Conservation (phyloP, 495 filamentous ascomycete species). For the Xanthoparmelia taractica region DNA sequence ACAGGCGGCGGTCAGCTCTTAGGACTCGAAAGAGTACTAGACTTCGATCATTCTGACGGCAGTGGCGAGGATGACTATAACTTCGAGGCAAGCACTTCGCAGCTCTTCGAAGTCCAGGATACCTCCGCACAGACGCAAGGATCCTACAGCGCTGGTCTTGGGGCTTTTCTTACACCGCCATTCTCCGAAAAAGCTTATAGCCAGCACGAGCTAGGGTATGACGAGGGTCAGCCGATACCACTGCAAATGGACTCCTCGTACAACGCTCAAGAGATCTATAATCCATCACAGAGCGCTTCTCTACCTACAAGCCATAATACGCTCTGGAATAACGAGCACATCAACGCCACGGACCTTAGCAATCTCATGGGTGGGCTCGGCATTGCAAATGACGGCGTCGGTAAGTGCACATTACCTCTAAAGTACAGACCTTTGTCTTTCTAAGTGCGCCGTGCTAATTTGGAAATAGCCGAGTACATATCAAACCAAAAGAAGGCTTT, state of each 20-base stretch:
- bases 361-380: constrained; percentile 78
- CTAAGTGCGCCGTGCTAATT: constrained; percentile 23
- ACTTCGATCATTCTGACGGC: constrained; percentile 37
- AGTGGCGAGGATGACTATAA: constrained; percentile 51
- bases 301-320: not conserved
- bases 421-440: constrained; percentile 8
- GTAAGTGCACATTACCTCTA: constrained; percentile 42
- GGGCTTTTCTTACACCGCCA: constrained; percentile 31
- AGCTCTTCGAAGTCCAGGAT: constrained; percentile 23
- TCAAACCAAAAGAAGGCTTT: constrained; percentile 62
- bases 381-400: constrained; percentile 82
- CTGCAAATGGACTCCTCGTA: constrained; percentile 14
- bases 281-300: constrained; percentile 8
- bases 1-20: constrained; percentile 22
- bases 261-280: constrained; percentile 17
- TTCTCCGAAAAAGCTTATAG: constrained; percentile 28
- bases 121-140: constrained; percentile 21
- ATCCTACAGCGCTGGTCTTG: constrained; percentile 28
- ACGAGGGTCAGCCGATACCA: constrained; percentile 24
- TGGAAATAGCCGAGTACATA: constrained; percentile 70
- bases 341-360: constrained; percentile 62
- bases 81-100: constrained; percentile 34
- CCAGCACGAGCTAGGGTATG: constrained; percentile 25
- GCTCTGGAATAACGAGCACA: constrained; percentile 47
- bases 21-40: constrained; percentile 29